These are phyloP conservation scores for Pichia eremophila DNA, from an alignment of 805 yeast genomes.

Conservation along the genomic window DNA sequence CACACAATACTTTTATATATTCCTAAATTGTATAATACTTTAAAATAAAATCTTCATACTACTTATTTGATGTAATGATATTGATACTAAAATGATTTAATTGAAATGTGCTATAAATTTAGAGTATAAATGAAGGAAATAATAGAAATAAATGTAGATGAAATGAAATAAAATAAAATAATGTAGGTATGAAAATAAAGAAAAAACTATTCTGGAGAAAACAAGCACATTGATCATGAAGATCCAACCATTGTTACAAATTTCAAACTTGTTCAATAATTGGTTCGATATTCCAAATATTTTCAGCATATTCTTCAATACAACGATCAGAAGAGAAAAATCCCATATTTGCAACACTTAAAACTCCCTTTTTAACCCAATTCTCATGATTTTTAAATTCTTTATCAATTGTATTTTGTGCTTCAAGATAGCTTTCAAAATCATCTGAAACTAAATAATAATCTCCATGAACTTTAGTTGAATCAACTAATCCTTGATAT, in stretches of 20 bases:
- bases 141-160: no score
- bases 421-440: conserved; percentile 76
- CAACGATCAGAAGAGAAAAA: conserved; percentile 88
- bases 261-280: conserved; percentile 14
- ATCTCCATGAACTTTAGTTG: conserved; percentile 69
- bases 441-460: conserved; percentile 83
- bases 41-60: no score
- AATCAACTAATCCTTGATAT: conserved; percentile 57
- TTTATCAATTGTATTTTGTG: conserved; percentile 68
- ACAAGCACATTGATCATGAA: neutral
- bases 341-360: conserved; percentile 86
- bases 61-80: no score
- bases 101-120: no score
- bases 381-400: conserved; percentile 52
- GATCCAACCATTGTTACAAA: neutral
- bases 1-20: no score
- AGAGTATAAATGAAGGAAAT: no score
- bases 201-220: no score
- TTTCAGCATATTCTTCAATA: conserved; percentile 84
- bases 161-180: neutral
- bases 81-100: no score
- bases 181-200: neutral
- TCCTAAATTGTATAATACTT: no score
- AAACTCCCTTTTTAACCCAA: conserved; percentile 72
- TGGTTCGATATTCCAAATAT: conserved; percentile 90